phyloP scores from a whole-genome alignment of 306 rosid species.

The Arachis stenosperma region DNA sequence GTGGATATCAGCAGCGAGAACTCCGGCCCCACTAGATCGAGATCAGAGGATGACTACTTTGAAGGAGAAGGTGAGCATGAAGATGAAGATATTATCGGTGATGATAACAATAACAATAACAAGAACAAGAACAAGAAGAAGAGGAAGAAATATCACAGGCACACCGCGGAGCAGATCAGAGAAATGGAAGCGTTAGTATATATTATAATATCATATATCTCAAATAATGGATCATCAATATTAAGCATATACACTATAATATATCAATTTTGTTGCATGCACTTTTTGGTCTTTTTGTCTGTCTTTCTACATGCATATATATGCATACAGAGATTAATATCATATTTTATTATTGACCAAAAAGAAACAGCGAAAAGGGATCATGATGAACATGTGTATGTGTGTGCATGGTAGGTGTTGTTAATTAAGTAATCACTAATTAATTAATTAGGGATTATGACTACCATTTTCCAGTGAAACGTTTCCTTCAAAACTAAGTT shows the following conservation, averaged over 20 bases:
- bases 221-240: no score
- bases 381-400: background rate
- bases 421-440: background rate
- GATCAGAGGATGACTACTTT: conserved; percentile 85
- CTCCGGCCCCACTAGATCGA: conserved; percentile 77
- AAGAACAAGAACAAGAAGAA: conserved; percentile 63
- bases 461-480: background rate
- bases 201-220: no score
- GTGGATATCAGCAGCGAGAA: conserved; percentile 90
- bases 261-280: background rate
- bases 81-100: conserved; percentile 58
- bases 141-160: conserved; percentile 93
- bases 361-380: background rate
- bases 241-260: no score
- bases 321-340: background rate
- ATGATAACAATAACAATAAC: conserved; percentile 50
- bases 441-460: conserved; percentile 16
- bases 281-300: conserved; percentile 22
- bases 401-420: conserved; percentile 18
- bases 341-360: background rate
- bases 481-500: background rate
- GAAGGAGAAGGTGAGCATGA: conserved; percentile 68
- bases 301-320: background rate
- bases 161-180: conserved; percentile 87
- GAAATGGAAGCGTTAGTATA: conserved; percentile 88